Evolutionary conservation across 768 basidiomycete species (phyloP).

Genomic region (Mycena amicta): DNA sequence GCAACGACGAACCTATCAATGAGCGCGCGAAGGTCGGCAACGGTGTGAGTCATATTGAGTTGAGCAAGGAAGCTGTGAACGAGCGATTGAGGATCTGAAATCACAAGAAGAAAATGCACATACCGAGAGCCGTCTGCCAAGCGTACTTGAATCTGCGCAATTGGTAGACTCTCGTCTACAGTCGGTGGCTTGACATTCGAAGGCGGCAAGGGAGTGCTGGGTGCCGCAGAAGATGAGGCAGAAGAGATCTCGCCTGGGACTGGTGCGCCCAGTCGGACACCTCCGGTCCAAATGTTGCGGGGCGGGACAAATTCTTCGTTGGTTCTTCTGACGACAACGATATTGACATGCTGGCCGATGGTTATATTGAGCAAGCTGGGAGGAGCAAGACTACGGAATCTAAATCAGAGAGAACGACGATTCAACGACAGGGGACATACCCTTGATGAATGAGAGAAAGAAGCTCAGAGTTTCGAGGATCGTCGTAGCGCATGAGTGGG

Average conservation of each 20-base stretch:
- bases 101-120: constrained; percentile 13
- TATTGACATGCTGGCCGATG: constrained; percentile 80
- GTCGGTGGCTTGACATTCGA: constrained; percentile 47
- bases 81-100: neutral
- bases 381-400: constrained; percentile 66
- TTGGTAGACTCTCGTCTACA: constrained; percentile 81
- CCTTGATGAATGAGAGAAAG: constrained; percentile 80
- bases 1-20: constrained; percentile 11
- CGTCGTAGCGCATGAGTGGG: constrained; percentile 79
- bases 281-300: constrained; percentile 33
- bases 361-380: constrained; percentile 72
- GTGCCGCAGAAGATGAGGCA: constrained; percentile 42
- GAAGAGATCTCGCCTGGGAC: constrained; percentile 66
- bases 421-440: too few relatives aligned
- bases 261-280: constrained; percentile 74
- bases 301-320: constrained; percentile 73
- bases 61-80: constrained; percentile 54
- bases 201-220: constrained; percentile 23
- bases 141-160: constrained; percentile 88
- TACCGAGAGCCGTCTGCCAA: constrained; percentile 90
- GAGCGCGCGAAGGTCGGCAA: constrained; percentile 35
- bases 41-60: constrained; percentile 73
- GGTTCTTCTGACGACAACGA: constrained; percentile 72
- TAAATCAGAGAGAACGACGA: neutral
- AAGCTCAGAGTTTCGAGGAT: constrained; percentile 69